These are phyloP conservation scores for Colletotrichum sp. DNA, from an alignment of 2,329 filamentous ascomycete genomes.

Conservation along the genomic window DNA sequence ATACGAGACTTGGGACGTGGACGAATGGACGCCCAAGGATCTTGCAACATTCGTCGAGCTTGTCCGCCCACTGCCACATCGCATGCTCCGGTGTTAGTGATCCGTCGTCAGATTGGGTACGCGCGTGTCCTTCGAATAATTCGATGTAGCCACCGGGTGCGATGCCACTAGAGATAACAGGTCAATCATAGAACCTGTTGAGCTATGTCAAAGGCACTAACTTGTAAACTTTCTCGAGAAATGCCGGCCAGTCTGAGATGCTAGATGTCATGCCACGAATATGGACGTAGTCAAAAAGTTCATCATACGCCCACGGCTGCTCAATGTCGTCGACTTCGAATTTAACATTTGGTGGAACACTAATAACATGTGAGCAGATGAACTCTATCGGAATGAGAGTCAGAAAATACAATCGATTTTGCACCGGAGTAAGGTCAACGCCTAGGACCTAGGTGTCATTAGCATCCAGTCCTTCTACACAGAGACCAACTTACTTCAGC, in stretches of 20 bases:
- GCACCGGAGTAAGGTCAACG: constrained; percentile 37
- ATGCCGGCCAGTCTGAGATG: constrained; percentile 26
- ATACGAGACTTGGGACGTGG: background rate
- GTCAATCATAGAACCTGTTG: background rate
- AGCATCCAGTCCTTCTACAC: background rate
- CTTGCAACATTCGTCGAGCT: constrained; percentile 31
- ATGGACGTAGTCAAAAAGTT: constrained; percentile 37
- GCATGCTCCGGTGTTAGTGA: constrained; percentile 24
- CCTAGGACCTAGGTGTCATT: constrained; percentile 23
- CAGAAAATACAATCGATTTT: constrained; percentile 28
- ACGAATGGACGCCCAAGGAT: constrained; percentile 29
- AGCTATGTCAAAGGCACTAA: background rate
- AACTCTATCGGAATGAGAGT: background rate
- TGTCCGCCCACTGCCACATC: constrained; percentile 24
- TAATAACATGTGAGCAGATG: background rate
- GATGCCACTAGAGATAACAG: background rate
- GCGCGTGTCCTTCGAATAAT: constrained; percentile 23
- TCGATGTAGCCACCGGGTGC: constrained; percentile 28
- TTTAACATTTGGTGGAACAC: constrained; percentile 30
- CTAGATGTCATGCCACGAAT: constrained; percentile 33
- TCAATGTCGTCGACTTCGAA: constrained; percentile 26
- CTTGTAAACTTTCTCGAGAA: constrained; percentile 24
- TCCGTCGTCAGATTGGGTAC: constrained; percentile 21
- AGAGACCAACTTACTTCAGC: constrained; percentile 14
- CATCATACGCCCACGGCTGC: constrained; percentile 22